Conservation (phyloP, 2,329 filamentous ascomycete genomes). For the Aspergillus carbonarius region DNA sequence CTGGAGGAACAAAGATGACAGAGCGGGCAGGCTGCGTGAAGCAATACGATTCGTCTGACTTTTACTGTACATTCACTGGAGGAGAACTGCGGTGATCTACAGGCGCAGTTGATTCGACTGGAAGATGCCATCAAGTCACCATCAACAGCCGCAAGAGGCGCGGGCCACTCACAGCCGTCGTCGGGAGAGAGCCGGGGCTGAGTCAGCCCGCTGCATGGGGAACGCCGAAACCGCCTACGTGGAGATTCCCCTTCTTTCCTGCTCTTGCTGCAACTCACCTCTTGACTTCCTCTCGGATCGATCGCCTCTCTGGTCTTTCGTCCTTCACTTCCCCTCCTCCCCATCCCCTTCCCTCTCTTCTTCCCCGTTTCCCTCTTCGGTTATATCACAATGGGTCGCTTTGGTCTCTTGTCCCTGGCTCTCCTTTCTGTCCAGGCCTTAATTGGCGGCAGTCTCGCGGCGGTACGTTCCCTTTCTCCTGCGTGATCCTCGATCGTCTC, state of each 20-base stretch:
- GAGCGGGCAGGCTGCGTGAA: background rate
- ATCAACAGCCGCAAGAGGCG: background rate
- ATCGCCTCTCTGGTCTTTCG: background rate
- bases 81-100: background rate
- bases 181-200: constrained; percentile 12
- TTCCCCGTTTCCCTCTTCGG: constrained; percentile 15
- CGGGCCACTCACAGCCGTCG: background rate
- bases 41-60: background rate
- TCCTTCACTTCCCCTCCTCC: constrained; percentile 8
- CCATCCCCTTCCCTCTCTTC: constrained; percentile 17
- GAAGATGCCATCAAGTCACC: background rate
- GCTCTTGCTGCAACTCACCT: background rate
- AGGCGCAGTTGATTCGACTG: background rate
- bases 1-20: background rate
- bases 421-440: constrained; percentile 69
- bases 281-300: constrained; percentile 5
- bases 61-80: background rate
- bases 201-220: constrained; percentile 20
- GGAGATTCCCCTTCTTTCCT: constrained; percentile 18
- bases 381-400: constrained; percentile 64
- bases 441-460: constrained; percentile 61
- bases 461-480: constrained; percentile 50
- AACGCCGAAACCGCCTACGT: constrained; percentile 25
- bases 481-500: background rate
- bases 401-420: constrained; percentile 70